Conservation (phyloP, 1,284 basidiomycete genomes). For the Ustilago hordei region DNA sequence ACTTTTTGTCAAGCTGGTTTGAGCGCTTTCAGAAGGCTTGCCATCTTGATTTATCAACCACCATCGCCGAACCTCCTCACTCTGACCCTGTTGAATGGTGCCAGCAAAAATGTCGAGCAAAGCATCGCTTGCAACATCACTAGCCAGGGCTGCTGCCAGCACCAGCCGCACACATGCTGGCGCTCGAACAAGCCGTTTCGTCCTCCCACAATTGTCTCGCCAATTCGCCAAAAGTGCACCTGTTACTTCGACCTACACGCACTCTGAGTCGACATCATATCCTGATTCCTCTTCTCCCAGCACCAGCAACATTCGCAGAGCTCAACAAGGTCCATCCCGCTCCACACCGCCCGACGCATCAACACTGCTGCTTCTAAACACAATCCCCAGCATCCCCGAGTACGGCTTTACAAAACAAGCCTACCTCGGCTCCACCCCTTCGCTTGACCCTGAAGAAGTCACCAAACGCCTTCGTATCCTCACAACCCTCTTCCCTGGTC, state of each 20-base stretch:
- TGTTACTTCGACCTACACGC: neutral
- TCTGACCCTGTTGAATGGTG: too few relatives aligned
- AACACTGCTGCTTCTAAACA: conserved; percentile 12
- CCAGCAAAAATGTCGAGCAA: too few relatives aligned
- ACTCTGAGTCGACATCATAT: neutral
- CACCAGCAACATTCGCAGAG: neutral
- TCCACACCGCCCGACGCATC: conserved; percentile 7
- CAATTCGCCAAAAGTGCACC: neutral
- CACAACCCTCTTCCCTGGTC: conserved; percentile 35
- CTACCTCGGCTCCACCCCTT: conserved; percentile 13
- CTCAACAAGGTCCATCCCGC: neutral
- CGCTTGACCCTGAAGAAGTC: neutral
- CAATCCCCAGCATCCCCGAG: conserved; percentile 9
- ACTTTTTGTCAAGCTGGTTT: neutral
- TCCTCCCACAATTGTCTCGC: neutral
- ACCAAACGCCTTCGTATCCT: conserved; percentile 5
- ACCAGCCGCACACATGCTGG: neutral
- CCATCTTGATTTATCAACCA: neutral
- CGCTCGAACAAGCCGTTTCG: neutral
- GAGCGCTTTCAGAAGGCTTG: neutral
- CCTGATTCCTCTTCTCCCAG: neutral
- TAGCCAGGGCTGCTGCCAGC: neutral
- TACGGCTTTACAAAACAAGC: conserved; percentile 33
- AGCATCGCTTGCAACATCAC: neutral
- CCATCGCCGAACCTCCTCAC: too few relatives aligned